Evolutionary conservation across 257 asterid genomes (phyloP), one percentile per base, ranked within the genome.

Genomic region (Ehretia macrophylla): DNA sequence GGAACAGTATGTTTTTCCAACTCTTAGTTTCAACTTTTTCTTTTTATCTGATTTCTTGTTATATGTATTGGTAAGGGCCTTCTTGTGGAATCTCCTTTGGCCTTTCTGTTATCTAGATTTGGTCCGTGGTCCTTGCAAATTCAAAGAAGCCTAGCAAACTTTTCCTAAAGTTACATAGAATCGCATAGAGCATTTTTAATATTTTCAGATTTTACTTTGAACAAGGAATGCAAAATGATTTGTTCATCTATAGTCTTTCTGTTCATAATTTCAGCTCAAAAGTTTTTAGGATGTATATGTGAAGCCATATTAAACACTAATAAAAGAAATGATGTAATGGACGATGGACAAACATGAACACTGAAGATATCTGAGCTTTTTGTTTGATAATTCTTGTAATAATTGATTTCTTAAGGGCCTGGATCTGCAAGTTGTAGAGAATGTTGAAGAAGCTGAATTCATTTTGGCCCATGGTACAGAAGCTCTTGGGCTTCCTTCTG

Each of bases 391-490:
- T 52, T 20, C 20, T 53, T 21, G 21, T 61, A 51, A 20, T 17
- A 56, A 44, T 73, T n/a, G 61, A 56, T 75, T 72, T 32, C 68
- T 68, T 60, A 64, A 88, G 95, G 97, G 99, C 60, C 69, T 92
- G 42, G 95, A 88, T 38, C 86, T 92, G 73, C 89, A 75, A 73
- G 90, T 92, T 21, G 95, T 86, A 70, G 93, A 84, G 64, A 72
- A 72, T 52, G 94, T 77, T 40, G 75, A 86, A 67, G 87, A 84
- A 50, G 97, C 99, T 56, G 87, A 84, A 48, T 92, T 92, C 77
- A 56, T 88, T 71, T 72, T 92, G 72, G 99, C 91, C 54, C 99
- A 92, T 59, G 99, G 99, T 49, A 88, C 97, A 53, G 99, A 92
- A 83, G 99, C 97, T 48, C 60, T 92, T 72, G 99, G 98, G 66